Conservation (phyloP, 2,329 filamentous ascomycete genomes). For the Sclerotinia trifoliorum region DNA sequence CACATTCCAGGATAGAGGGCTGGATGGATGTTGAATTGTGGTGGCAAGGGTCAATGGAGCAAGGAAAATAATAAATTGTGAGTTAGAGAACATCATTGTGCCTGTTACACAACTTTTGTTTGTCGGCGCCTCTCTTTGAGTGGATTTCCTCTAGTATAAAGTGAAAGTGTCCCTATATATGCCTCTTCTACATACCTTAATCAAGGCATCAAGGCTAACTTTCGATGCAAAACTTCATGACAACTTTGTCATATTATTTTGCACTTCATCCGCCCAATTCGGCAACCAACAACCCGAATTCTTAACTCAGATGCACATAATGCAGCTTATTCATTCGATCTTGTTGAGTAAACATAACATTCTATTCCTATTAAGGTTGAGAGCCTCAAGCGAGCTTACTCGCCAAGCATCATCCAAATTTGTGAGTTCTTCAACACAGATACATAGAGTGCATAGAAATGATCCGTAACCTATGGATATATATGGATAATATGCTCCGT, state of each 20-base stretch:
- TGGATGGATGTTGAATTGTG: neutral
- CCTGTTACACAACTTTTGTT: neutral
- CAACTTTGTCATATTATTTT: neutral
- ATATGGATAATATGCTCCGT: no score
- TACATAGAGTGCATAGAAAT: no score
- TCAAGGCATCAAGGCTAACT: neutral
- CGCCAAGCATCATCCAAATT: neutral
- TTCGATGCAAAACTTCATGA: no score
- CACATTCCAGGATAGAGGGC: neutral
- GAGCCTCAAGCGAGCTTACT: neutral
- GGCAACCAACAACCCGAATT: no score
- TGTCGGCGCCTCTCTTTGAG: neutral
- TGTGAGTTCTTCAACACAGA: neutral
- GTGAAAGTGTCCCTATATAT: neutral
- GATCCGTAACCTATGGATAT: no score
- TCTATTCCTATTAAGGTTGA: neutral
- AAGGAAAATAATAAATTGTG: neutral
- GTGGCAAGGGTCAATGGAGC: neutral
- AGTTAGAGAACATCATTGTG: neutral
- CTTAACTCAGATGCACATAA: neutral
- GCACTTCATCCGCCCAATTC: neutral
- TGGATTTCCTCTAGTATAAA: no score
- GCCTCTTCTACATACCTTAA: neutral
- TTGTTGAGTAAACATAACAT: neutral
- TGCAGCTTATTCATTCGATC: neutral